Conservation (phyloP, 2,329 filamentous ascomycete species). For the Cercospora berteroae region DNA sequence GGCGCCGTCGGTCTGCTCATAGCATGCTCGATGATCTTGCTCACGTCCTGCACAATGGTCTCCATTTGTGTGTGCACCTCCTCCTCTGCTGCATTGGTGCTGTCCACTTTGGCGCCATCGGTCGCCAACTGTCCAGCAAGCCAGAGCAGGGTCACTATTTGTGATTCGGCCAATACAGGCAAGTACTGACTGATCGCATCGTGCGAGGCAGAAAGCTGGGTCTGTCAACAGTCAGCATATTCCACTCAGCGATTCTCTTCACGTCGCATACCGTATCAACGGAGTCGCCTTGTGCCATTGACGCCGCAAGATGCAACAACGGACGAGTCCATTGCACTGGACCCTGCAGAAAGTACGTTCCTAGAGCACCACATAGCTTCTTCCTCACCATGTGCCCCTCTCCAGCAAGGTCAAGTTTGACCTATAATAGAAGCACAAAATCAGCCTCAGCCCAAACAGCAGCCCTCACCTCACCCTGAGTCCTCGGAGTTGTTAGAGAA, state of each 20-base stretch:
- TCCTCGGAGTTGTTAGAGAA: background rate
- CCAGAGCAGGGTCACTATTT: constrained; percentile 61
- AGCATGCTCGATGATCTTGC: constrained; percentile 44
- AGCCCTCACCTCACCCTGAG: background rate
- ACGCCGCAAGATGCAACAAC: constrained; percentile 41
- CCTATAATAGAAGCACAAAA: constrained; percentile 10
- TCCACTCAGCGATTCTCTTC: background rate
- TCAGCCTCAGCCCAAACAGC: background rate
- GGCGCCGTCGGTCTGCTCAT: constrained; percentile 14
- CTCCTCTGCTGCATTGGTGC: constrained; percentile 20
- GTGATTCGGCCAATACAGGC: constrained; percentile 48
- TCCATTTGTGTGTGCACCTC: constrained; percentile 46
- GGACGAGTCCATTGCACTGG: constrained; percentile 65
- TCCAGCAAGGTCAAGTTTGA: constrained; percentile 49
- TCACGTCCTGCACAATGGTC: constrained; percentile 52
- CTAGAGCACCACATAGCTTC: constrained; percentile 75
- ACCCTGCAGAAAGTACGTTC: constrained; percentile 72
- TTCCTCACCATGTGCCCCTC: constrained; percentile 62
- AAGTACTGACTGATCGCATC: constrained; percentile 49
- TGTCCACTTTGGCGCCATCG: constrained; percentile 66
- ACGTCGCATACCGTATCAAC: background rate
- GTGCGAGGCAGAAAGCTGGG: constrained; percentile 42
- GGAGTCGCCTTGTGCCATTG: constrained; percentile 27
- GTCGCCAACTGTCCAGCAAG: constrained; percentile 64
- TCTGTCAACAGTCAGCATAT: constrained; percentile 6